Conservation (phyloP, 202 grass and related monocot species). For the Carex arenaria region DNA sequence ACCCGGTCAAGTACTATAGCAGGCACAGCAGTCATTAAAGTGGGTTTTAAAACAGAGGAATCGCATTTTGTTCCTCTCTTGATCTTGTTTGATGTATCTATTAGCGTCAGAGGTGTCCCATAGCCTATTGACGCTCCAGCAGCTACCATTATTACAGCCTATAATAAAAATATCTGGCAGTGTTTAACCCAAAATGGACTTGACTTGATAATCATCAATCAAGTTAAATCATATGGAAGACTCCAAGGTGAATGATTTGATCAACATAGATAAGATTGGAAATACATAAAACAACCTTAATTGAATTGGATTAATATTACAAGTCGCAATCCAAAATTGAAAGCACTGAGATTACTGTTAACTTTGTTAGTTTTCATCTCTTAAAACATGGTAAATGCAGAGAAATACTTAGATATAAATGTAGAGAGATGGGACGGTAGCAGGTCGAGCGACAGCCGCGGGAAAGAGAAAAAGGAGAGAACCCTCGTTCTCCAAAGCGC, state of each 20-base stretch:
- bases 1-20: slow-evolving; percentile 96
- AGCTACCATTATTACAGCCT: slow-evolving; percentile 73
- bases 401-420: neutral
- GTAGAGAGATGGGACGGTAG: too few relatives aligned
- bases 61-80: slow-evolving; percentile 83
- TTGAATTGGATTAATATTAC: neutral
- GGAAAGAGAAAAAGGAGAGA: too few relatives aligned
- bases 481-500: too few relatives aligned
- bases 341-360: neutral
- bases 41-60: slow-evolving; percentile 67
- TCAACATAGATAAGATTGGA: neutral
- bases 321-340: slow-evolving; percentile 5
- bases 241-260: neutral
- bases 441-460: too few relatives aligned
- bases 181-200: too few relatives aligned
- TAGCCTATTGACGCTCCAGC: slow-evolving; percentile 80
- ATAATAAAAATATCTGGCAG: slow-evolving; percentile 22
- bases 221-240: neutral
- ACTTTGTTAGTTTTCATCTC: neutral
- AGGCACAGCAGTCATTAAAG: slow-evolving; percentile 89
- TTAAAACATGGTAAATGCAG: neutral
- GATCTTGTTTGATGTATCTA: slow-evolving; percentile 93
- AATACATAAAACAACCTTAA: neutral
- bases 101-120: slow-evolving; percentile 84
- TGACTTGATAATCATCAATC: neutral